Conservation (phyloP, 2,329 filamentous ascomycete species). For the Dissoconium aciculare region DNA sequence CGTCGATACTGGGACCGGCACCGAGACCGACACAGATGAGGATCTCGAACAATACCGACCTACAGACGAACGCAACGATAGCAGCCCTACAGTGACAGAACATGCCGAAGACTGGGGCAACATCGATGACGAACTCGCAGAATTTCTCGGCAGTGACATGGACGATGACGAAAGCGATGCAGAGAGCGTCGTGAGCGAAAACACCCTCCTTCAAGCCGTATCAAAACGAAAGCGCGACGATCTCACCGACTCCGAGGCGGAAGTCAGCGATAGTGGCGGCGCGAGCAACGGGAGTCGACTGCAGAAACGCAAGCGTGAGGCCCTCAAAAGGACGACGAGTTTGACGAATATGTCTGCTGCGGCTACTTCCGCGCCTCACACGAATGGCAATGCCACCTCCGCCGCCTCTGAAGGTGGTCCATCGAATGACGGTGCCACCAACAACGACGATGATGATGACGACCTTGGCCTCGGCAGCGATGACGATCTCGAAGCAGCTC, state of each 20-base stretch:
- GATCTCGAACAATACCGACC: slow-evolving; percentile 36
- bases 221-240: slow-evolving; percentile 7
- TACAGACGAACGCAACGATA: slow-evolving; percentile 26
- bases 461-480: slow-evolving; percentile 21
- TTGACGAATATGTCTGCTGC: slow-evolving; percentile 26
- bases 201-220: background rate
- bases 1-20: slow-evolving; percentile 15
- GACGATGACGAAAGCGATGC: slow-evolving; percentile 29
- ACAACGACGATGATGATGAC: slow-evolving; percentile 8
- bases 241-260: slow-evolving; percentile 25
- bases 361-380: background rate
- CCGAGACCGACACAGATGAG: slow-evolving; percentile 20
- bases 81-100: slow-evolving; percentile 17
- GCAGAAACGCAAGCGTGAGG: slow-evolving; percentile 35
- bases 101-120: slow-evolving; percentile 29
- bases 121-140: slow-evolving; percentile 55
- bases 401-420: slow-evolving; percentile 25
- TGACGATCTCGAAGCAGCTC: slow-evolving; percentile 43
- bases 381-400: slow-evolving; percentile 3
- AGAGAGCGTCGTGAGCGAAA: slow-evolving; percentile 13
- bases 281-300: slow-evolving; percentile 18
- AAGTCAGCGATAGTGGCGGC: slow-evolving; percentile 28
- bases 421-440: slow-evolving; percentile 20
- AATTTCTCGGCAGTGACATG: slow-evolving; percentile 49
- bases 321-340: slow-evolving; percentile 32